Percentiles rank a stretch among this genome's conserved stretches.
Evolutionary conservation across 495 filamentous ascomycete genomes (phyloP).

Genomic region (Hypomontagnella monticulosa): DNA sequence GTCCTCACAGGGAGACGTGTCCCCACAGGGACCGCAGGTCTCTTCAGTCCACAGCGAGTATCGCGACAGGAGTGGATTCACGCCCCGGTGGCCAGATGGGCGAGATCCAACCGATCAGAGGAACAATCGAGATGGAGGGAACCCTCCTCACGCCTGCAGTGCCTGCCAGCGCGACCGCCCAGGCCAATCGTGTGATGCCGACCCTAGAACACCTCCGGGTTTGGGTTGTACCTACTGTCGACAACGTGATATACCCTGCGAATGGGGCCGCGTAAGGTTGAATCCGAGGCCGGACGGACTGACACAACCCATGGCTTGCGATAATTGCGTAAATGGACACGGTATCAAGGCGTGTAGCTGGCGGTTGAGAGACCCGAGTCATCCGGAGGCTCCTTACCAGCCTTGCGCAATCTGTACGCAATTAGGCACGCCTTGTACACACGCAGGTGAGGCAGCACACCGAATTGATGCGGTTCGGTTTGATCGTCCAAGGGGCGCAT

Average conservation of each 20-base stretch:
- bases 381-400: too few relatives aligned
- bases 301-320: slow-evolving; percentile 13
- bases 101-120: too few relatives aligned
- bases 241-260: not conserved
- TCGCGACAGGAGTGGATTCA: too few relatives aligned
- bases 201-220: not conserved
- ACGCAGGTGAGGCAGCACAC: too few relatives aligned
- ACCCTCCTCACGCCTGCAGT: not conserved
- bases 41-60: too few relatives aligned
- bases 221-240: slow-evolving; percentile 13
- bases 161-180: not conserved
- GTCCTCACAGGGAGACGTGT: too few relatives aligned
- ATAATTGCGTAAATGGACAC: not conserved
- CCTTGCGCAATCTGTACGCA: not conserved
- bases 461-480: too few relatives aligned
- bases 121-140: too few relatives aligned
- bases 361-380: not conserved
- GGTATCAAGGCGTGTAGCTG: slow-evolving; percentile 10
- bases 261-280: not conserved
- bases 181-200: slow-evolving; percentile 7
- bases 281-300: slow-evolving; percentile 19
- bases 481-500: too few relatives aligned
- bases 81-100: too few relatives aligned
- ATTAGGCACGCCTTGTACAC: too few relatives aligned
- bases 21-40: too few relatives aligned